Conservation (phyloP, 192 early-diverging fungal species). For the Dimargaris verticillata region DNA sequence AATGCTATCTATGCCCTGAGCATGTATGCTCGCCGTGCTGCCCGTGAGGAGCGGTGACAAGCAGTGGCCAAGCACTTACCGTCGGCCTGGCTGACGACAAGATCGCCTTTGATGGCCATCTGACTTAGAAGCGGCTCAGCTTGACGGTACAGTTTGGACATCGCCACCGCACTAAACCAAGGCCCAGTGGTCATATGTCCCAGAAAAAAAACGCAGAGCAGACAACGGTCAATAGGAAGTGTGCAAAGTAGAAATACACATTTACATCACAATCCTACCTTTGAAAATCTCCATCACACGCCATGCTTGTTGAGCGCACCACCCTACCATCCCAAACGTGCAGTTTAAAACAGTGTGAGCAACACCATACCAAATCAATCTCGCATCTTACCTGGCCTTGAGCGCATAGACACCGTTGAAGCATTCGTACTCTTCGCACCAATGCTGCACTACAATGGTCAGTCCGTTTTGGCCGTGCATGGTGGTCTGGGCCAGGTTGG, state of each 20-base stretch:
- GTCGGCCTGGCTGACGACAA: too few species aligned
- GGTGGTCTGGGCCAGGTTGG: too few species aligned
- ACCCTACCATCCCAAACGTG: too few species aligned
- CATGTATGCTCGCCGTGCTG: neutral
- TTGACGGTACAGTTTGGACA: neutral
- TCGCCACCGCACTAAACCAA: slow-evolving; percentile 1
- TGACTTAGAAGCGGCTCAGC: neutral
- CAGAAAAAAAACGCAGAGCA: too few species aligned
- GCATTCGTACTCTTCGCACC: slow-evolving; percentile 10
- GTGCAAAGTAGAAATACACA: too few species aligned
- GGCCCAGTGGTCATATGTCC: too few species aligned
- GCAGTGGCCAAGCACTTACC: slow-evolving; percentile 16
- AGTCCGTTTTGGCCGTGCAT: neutral
- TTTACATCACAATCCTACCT: too few species aligned
- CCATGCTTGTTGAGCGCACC: too few species aligned
- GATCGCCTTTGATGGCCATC: too few species aligned
- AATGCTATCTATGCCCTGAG: neutral
- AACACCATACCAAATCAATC: neutral
- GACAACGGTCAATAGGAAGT: too few species aligned
- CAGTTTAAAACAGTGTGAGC: too few species aligned
- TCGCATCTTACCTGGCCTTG: slow-evolving; percentile 31
- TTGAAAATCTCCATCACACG: too few species aligned
- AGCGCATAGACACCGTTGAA: slow-evolving; percentile 7
- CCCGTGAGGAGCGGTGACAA: slow-evolving; percentile 40
- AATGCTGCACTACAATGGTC: neutral